These are phyloP conservation scores for Gentiana dahurica DNA, from an alignment of 257 asterid genomes.

Conservation along the genomic window DNA sequence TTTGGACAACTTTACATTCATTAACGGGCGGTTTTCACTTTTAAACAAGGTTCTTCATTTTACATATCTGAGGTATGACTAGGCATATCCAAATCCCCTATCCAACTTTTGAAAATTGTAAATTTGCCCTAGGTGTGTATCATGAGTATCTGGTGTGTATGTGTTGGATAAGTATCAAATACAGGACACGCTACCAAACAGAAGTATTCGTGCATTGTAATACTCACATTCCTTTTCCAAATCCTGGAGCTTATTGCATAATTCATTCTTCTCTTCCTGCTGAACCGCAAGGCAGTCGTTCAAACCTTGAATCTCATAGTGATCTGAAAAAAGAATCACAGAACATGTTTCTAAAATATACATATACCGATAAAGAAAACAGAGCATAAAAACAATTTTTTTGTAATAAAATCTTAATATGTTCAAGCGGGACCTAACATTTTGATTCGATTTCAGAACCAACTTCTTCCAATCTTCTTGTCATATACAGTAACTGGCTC, in stretches of 20 bases:
- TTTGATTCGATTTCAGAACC: conserved; percentile 23
- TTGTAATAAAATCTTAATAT: neutral
- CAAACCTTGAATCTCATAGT: conserved; percentile 34
- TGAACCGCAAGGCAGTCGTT: conserved; percentile 32
- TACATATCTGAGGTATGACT: too few relatives aligned
- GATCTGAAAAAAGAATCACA: conserved; percentile 14
- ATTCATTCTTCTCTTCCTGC: conserved; percentile 28
- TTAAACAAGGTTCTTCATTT: too few relatives aligned
- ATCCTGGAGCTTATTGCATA: conserved; percentile 25
- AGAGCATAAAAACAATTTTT: too few relatives aligned
- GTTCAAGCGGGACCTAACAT: conserved; percentile 16
- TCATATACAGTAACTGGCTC: conserved; percentile 18
- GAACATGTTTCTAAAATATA: neutral
- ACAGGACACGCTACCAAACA: too few relatives aligned
- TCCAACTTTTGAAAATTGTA: too few relatives aligned
- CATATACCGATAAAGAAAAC: too few relatives aligned
- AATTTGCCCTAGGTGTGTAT: too few relatives aligned
- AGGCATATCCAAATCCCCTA: too few relatives aligned
- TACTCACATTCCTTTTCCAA: conserved; percentile 33
- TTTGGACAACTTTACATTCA: too few relatives aligned
- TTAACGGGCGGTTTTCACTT: too few relatives aligned
- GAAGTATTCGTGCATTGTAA: neutral
- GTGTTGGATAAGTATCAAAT: too few relatives aligned
- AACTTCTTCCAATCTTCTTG: conserved; percentile 23
- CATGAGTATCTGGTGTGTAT: too few relatives aligned